Conservation (phyloP, 2,329 filamentous ascomycete genomes). For the Fusarium sp. region DNA sequence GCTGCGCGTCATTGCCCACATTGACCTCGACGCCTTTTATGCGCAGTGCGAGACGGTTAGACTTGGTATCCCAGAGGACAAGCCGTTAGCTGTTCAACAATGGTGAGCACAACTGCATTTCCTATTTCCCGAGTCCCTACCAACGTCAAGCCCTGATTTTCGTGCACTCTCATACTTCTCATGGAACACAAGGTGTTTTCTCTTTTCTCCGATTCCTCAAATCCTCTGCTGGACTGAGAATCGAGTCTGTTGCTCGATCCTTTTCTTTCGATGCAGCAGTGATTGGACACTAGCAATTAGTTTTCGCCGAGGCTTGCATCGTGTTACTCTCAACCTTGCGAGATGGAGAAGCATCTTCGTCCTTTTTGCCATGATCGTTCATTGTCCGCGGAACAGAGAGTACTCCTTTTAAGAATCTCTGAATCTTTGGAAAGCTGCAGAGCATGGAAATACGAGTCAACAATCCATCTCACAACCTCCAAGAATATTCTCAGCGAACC, state of each 20-base stretch:
- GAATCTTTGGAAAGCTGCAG: background rate
- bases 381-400: background rate
- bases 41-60: constrained; percentile 95
- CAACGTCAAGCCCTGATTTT: background rate
- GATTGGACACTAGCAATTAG: background rate
- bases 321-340: constrained; percentile 9
- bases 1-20: constrained; percentile 85
- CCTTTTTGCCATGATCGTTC: background rate
- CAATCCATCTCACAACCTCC: background rate
- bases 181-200: background rate
- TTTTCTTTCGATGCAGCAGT: background rate
- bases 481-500: no score
- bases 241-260: background rate
- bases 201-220: background rate
- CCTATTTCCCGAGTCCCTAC: background rate
- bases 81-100: constrained; percentile 91
- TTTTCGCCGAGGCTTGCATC: constrained; percentile 9
- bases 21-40: constrained; percentile 98
- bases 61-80: constrained; percentile 74
- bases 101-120: constrained; percentile 61
- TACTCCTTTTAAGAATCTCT: background rate
- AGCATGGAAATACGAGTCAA: background rate
- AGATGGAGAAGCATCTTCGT: background rate
- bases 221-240: background rate
- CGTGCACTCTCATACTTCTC: background rate